Base-by-base conservation (phyloP, 2,329 filamentous ascomycete species). In the Phoma sp. region DNA sequence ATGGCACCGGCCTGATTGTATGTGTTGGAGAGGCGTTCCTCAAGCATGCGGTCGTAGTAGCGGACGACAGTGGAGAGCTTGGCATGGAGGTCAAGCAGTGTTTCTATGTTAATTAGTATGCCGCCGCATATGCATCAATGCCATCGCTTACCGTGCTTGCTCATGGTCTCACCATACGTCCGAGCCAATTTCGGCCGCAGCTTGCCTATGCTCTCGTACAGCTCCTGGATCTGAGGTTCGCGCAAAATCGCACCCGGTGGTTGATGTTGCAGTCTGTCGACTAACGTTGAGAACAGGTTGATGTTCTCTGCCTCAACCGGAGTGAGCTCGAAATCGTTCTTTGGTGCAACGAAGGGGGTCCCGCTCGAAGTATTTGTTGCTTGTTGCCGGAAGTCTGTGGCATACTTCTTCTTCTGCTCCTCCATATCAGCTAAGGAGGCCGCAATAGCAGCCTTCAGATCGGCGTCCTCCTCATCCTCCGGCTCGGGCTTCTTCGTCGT, bases 141-240 rank as follows among this genome's bases (percentile, higher is more conserved):
- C 7, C 32, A 22, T 4, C 3, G 77, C 86, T 72, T 79, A 91
- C 91, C 93, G 75, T 98, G 95, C 76, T 99, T 99, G 84, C 95
- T 98, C 95, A 99, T 98, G 0, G 95, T 97, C 78, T 99, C 95
- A 50, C 95, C 95, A 71, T 98, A 97, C 0, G 93, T 97, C 52
- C 95, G 86, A 4, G 95, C 95, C 50, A 99, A 81, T 75, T 99
- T 99, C 1, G 95, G 95, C 44, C 95, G 85, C 59, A 99, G 79
- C 13, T 91, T 84, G n/a, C 93, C 92, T 66, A 99, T 98, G 66
- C 93, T 96, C 70, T 98, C 95, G 72, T 99, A 99, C 4, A 99
- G 81, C 76, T 99, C 95, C 75, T 99, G 95, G 45, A 99, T 97
- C 72, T 98, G 95, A 1, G 95, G 95, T 69, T 99, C 95, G 43